Conservation (phyloP, 176 grass and related monocot species). For the Dendrocalamus sinicus region DNA sequence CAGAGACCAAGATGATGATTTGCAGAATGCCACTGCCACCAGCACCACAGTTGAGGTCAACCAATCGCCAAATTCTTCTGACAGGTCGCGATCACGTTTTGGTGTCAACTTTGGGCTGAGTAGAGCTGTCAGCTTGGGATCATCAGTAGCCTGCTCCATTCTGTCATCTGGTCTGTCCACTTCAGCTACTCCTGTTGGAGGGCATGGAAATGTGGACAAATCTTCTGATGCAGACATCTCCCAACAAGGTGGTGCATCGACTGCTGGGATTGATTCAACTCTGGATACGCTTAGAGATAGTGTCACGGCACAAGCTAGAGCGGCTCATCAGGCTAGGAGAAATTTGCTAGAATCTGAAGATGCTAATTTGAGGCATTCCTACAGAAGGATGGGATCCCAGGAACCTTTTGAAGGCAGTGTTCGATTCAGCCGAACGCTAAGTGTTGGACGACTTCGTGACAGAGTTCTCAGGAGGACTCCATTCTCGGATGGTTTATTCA, state of each 20-base stretch:
- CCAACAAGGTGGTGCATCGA: conserved; percentile 34
- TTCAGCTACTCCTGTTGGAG: conserved; percentile 56
- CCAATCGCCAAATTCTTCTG: conserved; percentile 43
- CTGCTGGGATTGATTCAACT: conserved; percentile 54
- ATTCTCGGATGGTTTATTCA: conserved; percentile 81
- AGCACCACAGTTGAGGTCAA: conserved; percentile 9
- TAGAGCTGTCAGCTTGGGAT: conserved; percentile 86
- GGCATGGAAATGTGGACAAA: conserved; percentile 11
- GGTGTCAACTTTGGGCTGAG: conserved; percentile 77
- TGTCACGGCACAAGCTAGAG: conserved; percentile 59
- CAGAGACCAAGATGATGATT: conserved; percentile 52
- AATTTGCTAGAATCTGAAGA: conserved; percentile 67
- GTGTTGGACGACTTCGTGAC: conserved; percentile 83
- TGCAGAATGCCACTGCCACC: conserved; percentile 45
- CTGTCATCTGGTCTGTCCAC: conserved; percentile 55
- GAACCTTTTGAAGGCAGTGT: conserved; percentile 85
- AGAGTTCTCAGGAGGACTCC: conserved; percentile 87
- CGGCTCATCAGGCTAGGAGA: conserved; percentile 51
- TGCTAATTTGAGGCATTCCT: conserved; percentile 52
- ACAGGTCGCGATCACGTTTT: conserved; percentile 55
- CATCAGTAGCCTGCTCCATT: conserved; percentile 64
- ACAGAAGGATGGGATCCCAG: conserved; percentile 65
- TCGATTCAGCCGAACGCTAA: conserved; percentile 83
- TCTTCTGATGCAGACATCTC: conserved; percentile 39
- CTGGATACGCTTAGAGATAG: conserved; percentile 57